Conservation (phyloP, 2,329 filamentous ascomycete genomes). For the Lachnellula willkommii region DNA sequence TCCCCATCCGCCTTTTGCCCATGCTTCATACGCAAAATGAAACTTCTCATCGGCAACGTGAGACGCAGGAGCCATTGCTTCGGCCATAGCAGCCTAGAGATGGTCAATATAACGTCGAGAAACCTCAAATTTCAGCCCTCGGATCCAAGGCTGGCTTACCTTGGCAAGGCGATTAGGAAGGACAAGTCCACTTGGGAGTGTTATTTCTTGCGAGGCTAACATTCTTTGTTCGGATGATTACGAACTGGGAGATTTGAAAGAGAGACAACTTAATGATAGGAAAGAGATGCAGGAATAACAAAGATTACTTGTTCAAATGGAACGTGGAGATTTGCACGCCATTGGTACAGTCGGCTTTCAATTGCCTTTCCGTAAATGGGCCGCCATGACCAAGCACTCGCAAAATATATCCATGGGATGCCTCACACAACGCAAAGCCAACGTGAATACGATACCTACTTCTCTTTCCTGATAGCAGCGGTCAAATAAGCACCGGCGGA, state of each 20-base stretch:
- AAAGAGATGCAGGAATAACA: too few species aligned
- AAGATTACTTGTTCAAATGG: too few species aligned
- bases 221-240: slow-evolving; percentile 4
- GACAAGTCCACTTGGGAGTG: slow-evolving; percentile 45
- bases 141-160: slow-evolving; percentile 9
- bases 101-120: slow-evolving; percentile 2
- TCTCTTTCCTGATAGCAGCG: neutral
- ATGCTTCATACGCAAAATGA: slow-evolving; percentile 44
- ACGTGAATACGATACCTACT: neutral
- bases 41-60: slow-evolving; percentile 41
- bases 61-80: slow-evolving; percentile 37
- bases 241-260: too few species aligned
- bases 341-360: neutral
- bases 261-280: too few species aligned
- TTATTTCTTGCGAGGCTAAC: slow-evolving; percentile 16
- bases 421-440: too few species aligned
- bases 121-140: neutral
- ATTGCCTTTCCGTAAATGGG: neutral
- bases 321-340: too few species aligned
- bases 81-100: slow-evolving; percentile 46
- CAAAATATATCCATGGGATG: neutral
- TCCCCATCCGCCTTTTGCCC: slow-evolving; percentile 51
- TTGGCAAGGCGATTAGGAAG: slow-evolving; percentile 51
- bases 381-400: neutral
- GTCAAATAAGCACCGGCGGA: neutral